Conservation (phyloP, 2,329 filamentous ascomycete genomes). For the Westerdykella sp. region DNA sequence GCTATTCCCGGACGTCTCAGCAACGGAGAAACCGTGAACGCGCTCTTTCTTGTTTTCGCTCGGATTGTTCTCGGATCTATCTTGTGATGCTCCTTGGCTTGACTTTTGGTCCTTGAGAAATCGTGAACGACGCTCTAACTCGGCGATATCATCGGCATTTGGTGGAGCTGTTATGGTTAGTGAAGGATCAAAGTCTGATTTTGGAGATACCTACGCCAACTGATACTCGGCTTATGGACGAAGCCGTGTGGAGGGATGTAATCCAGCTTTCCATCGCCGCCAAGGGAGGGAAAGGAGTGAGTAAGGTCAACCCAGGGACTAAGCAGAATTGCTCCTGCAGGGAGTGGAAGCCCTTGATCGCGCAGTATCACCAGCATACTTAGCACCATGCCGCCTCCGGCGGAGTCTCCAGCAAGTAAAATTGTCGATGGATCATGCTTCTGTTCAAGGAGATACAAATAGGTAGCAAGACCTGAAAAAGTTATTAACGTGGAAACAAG, state of each 20-base stretch:
- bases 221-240: conserved; percentile 76
- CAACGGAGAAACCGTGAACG: conserved; percentile 31
- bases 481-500: conserved; percentile 2
- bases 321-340: conserved; percentile 82
- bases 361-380: conserved; percentile 72
- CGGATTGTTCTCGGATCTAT: conserved; percentile 23
- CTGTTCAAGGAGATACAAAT: conserved; percentile 69
- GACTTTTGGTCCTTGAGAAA: conserved; percentile 8
- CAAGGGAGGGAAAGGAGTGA: conserved; percentile 91
- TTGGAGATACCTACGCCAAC: conserved; percentile 57
- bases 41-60: conserved; percentile 29
- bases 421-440: conserved; percentile 74
- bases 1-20: conserved; percentile 6
- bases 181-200: too few species aligned
- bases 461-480: conserved; percentile 58
- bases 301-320: conserved; percentile 95
- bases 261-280: conserved; percentile 64
- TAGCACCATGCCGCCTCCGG: conserved; percentile 84
- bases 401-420: conserved; percentile 84
- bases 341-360: conserved; percentile 75
- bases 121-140: conserved; percentile 34
- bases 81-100: conserved; percentile 3
- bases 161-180: conserved; percentile 54
- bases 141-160: conserved; percentile 64
- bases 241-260: conserved; percentile 88